Evolutionary conservation across 345 rosid genomes (phyloP).

Genomic region (Ceriops zippeliana): DNA sequence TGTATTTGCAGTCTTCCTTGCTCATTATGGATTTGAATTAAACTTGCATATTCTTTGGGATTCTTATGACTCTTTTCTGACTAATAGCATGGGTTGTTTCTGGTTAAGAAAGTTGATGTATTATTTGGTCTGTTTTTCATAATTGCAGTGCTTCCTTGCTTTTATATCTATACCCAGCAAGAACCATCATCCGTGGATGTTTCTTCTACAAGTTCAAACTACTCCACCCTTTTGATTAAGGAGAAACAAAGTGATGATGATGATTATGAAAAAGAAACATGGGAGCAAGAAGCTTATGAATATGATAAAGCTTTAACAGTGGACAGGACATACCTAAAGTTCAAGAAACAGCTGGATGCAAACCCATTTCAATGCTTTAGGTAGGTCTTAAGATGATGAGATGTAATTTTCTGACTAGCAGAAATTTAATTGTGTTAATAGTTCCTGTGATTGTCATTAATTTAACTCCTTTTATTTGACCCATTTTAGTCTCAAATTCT

Average conservation of each 20-base stretch:
- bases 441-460: not conserved
- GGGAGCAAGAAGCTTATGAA: constrained; percentile 78
- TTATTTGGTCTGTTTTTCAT: constrained; percentile 11
- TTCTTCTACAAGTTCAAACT: constrained; percentile 34
- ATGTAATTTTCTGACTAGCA: not conserved
- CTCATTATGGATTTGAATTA: no score
- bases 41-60: no score
- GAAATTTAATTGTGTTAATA: constrained; percentile 1
- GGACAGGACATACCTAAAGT: constrained; percentile 88
- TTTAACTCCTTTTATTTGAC: no score
- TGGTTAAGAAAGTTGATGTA: not conserved
- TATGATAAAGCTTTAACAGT: constrained; percentile 75
- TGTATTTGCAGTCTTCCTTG: no score
- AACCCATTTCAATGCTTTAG: constrained; percentile 88
- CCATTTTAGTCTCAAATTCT: not conserved
- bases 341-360: constrained; percentile 72
- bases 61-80: not conserved
- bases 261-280: constrained; percentile 47
- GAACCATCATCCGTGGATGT: constrained; percentile 40
- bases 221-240: constrained; percentile 44
- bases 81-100: not conserved
- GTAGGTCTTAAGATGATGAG: constrained; percentile 54
- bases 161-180: constrained; percentile 63
- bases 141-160: constrained; percentile 73
- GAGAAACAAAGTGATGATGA: constrained; percentile 38